Evolutionary conservation across 192 early-diverging fungal species (phyloP).

Genomic region (Linnemannia zychae): DNA sequence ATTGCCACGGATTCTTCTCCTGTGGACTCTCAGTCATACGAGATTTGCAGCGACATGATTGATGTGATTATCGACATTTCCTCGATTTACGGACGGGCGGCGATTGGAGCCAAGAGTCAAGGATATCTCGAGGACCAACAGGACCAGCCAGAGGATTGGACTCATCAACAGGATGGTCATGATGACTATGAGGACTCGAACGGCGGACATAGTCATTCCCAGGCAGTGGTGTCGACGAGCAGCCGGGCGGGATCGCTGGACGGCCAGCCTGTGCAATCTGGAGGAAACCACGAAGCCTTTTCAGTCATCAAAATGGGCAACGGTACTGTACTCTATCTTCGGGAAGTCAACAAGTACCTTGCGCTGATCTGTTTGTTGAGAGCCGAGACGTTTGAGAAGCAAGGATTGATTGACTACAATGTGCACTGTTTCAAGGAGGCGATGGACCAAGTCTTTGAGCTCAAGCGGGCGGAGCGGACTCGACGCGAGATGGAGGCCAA

Average conservation of each 20-base stretch:
- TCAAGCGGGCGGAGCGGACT: slow-evolving; percentile 57
- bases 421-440: slow-evolving; percentile 86
- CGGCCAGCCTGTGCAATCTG: slow-evolving; percentile 29
- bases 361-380: slow-evolving; percentile 83
- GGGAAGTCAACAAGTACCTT: slow-evolving; percentile 83
- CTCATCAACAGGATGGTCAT: slow-evolving; percentile 32
- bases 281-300: slow-evolving; percentile 67
- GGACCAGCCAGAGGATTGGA: slow-evolving; percentile 42
- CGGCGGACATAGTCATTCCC: slow-evolving; percentile 22
- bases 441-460: slow-evolving; percentile 83
- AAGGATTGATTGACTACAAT: slow-evolving; percentile 90
- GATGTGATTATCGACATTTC: slow-evolving; percentile 91
- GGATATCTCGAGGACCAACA: slow-evolving; percentile 51
- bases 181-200: slow-evolving; percentile 32
- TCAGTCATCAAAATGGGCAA: slow-evolving; percentile 83
- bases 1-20: slow-evolving; percentile 96
- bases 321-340: slow-evolving; percentile 83
- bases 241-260: slow-evolving; percentile 41
- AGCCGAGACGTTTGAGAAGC: slow-evolving; percentile 87
- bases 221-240: slow-evolving; percentile 23
- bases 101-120: slow-evolving; percentile 57
- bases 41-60: slow-evolving; percentile 96
- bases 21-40: slow-evolving; percentile 88
- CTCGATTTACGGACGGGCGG: slow-evolving; percentile 76
- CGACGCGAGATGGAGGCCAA: slow-evolving; percentile 50